Evolutionary conservation across 345 rosid species (phyloP), one percentile per base, ranked within the genome.

Genomic region (Alliaria petiolata): DNA sequence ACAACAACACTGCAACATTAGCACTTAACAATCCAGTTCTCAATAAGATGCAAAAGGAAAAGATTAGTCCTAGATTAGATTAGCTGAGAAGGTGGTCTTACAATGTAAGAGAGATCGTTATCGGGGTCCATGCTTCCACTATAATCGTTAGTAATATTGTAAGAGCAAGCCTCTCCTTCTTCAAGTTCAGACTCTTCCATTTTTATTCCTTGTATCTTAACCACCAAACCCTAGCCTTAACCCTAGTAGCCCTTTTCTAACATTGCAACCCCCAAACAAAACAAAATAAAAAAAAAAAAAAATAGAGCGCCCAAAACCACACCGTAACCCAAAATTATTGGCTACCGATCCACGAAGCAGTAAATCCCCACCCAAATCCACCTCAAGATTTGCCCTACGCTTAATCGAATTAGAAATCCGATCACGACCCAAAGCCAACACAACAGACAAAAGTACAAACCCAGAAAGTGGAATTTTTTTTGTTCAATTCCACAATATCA

Each of bases 91-190:
- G 12, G 55, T 62, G 42, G 71, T 22, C 93, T 82, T 83, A 92
- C 98, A 65, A 92, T 80, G 84, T 92, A 92, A 73, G 96, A 81
- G 77, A 86, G 90, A 81, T 81, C 87, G 76, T 67, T 67, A 80
- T 86, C 96, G 31, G 88, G 93, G 90, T 87, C 97, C 35, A 86
- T 42, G 77, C 57, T 69, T 44, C 78, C 80, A 77, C 62, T 77
- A 67, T 74, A 79, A 70, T 84, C 85, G 59, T 78, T 82, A 78
- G 82, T 71, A 62, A 77, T 77, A 74, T 81, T 77, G 64, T 83
- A 85, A 16, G 86, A 83, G 80, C 81, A 87, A 70, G 92, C 92
- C 70, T 87, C 92, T 70, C 92, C 92, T 78, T 87, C 89, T 79
- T 87, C 92, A 72, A 85, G 89, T 70, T 87, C 89, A 60, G 81